A percentile compares a stretch with the other conserved stretches of the same genome.
Conservation (phyloP, 257 asterid species). For the Solanum rostratum region DNA sequence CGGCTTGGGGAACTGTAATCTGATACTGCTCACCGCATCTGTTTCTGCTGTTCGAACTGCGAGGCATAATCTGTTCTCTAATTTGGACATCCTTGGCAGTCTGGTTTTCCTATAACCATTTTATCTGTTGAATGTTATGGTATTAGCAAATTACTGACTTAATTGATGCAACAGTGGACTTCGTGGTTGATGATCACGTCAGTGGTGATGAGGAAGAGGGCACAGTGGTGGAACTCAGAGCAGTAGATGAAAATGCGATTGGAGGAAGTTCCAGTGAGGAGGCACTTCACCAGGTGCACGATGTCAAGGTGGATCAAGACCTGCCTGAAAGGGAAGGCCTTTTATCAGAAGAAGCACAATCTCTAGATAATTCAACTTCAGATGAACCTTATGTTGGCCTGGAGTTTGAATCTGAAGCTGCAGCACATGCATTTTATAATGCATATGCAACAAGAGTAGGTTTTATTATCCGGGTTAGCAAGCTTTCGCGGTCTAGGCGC, state of each 20-base stretch:
- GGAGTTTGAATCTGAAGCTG: constrained; percentile 92
- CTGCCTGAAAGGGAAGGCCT: constrained; percentile 46
- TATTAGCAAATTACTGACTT: background rate
- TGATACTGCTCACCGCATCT: background rate
- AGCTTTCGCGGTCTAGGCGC: constrained; percentile 95
- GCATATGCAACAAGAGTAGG: constrained; percentile 82
- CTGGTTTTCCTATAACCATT: background rate
- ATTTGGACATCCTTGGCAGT: background rate
- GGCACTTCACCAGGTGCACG: constrained; percentile 42
- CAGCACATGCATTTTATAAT: constrained; percentile 89
- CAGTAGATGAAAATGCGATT: constrained; percentile 39
- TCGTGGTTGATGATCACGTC: constrained; percentile 63
- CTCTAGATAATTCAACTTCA: constrained; percentile 31
- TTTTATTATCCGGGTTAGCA: constrained; percentile 88
- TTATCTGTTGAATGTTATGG: background rate
- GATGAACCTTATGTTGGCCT: constrained; percentile 82
- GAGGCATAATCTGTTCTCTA: background rate
- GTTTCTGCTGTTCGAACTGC: background rate
- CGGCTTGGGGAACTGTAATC: background rate
- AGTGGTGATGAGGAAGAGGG: constrained; percentile 69
- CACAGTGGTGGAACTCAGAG: constrained; percentile 40
- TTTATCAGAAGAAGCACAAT: constrained; percentile 49
- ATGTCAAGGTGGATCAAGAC: constrained; percentile 59
- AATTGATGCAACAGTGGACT: constrained; percentile 44
- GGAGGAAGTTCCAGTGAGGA: constrained; percentile 51